Conservation (phyloP, 1,139 yeast genomes). For the Hemisphaericaspora xylofermentans region DNA sequence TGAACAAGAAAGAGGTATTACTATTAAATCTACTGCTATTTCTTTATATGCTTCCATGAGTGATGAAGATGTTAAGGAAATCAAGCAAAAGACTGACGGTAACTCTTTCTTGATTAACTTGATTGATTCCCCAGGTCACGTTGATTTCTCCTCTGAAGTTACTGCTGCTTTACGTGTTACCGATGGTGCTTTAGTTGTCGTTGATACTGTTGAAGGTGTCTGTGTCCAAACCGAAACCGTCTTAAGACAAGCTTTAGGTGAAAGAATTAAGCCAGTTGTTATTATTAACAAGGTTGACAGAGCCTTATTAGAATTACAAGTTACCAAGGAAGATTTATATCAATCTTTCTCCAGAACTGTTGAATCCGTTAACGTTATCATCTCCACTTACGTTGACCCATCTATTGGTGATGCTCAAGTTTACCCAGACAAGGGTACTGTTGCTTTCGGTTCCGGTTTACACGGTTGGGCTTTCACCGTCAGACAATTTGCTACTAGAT, state of each 20-base stretch:
- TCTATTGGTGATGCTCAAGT: conserved; percentile 95
- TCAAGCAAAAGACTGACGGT: conserved; percentile 93
- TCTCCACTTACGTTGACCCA: conserved; percentile 92
- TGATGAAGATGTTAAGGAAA: conserved; percentile 93
- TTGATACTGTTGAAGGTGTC: conserved; percentile 99
- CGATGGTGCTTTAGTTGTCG: conserved; percentile 99
- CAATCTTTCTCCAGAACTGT: conserved; percentile 98
- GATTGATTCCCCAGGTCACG: conserved; percentile 99
- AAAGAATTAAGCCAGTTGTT: conserved; percentile 99
- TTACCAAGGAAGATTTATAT: conserved; percentile 97
- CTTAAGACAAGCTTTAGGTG: conserved; percentile 98
- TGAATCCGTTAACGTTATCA: conserved; percentile 98
- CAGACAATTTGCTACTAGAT: conserved; percentile 97
- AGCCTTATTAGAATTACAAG: conserved; percentile 98
- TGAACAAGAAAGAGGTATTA: conserved; percentile 99
- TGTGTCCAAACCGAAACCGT: conserved; percentile 99
- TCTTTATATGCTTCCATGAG: conserved; percentile 88
- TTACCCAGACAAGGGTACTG: conserved; percentile 98
- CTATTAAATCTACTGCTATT: conserved; percentile 98
- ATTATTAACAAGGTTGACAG: conserved; percentile 99
- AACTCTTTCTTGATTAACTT: conserved; percentile 94
- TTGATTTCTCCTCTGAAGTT: conserved; percentile 99
- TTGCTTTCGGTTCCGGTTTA: conserved; percentile 99
- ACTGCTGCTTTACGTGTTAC: conserved; percentile 99
- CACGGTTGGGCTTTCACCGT: conserved; percentile 99